Evolutionary conservation across 139 green algal genomes (phyloP), one percentile per base, ranked within the genome.

Genomic region (Auxenochlorella pyrenoidosa): DNA sequence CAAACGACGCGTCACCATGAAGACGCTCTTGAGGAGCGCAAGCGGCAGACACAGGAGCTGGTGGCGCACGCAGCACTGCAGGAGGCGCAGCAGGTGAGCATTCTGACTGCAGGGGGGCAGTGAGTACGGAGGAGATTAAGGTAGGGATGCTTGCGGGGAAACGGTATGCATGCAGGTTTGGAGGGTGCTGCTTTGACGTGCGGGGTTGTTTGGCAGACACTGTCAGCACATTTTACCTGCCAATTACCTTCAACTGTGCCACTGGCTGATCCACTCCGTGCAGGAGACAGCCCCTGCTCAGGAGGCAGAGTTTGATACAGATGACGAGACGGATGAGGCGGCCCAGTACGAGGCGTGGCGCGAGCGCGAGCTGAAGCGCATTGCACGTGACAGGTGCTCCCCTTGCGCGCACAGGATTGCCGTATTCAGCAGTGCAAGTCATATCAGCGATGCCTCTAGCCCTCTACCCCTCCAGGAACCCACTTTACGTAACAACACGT

Each of bases 321-420:
- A 98, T 84, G 96, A 98, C 75, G 96, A 98, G 60, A 92, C 95
- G 60, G 89, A 98, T 40, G 92, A 94, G 60, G 90, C 89, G 28
- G 90, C 70, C 60, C 95, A 97, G 44, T 99, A 95, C 89, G 94
- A 98, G 85, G 41, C 70, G 21, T 99, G 97, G 97, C 95, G 96
- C 84, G 30, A 54, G 43, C 90, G 97, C 3, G 97, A 99, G 93
- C 78, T 98, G 43, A 85, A 84, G 34, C 92, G 97, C 43, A 95
- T 99, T 5, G 75, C 75, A 26, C 78, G 88, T n/a, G 88, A 91
- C 86, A 93, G 87, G 87, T 87, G 41, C 34, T 18, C n/a, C 8
- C 54, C 28, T n/a, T n/a, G 30, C 71, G 26, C 36, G 22, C 26
- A 34, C 70, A 63, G 34, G 59, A 63, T 43, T 58, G 32, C 41